These are phyloP conservation scores for Smithsoniella earleae DNA, from an alignment of 163 green algal species.

Conservation along the genomic window DNA sequence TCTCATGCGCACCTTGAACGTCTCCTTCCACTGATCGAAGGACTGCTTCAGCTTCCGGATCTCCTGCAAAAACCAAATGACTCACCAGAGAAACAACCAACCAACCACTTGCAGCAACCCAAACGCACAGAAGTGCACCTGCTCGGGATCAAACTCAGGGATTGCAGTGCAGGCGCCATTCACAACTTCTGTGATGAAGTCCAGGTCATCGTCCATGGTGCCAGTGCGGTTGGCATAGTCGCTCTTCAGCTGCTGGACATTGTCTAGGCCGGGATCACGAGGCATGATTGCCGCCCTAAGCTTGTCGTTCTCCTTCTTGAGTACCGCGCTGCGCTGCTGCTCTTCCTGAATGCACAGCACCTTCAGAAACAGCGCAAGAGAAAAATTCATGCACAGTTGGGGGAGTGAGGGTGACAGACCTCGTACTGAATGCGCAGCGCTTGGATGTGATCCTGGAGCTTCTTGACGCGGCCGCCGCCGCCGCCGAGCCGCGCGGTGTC, in stretches of 20 bases:
- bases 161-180: constrained; percentile 39
- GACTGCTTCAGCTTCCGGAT: constrained; percentile 36
- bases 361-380: too few species aligned
- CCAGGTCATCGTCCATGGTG: constrained; percentile 40
- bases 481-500: background rate
- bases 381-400: too few species aligned
- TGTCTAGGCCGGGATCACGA: background rate
- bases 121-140: constrained; percentile 34
- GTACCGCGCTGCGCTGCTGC: background rate
- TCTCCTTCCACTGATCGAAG: constrained; percentile 55
- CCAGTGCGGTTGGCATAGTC: constrained; percentile 40
- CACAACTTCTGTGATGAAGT: constrained; percentile 65
- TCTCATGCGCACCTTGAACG: constrained; percentile 52
- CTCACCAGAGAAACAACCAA: background rate
- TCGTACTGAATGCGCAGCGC: constrained; percentile 32
- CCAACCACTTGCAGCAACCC: background rate
- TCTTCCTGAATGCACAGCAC: too few species aligned
- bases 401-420: background rate
- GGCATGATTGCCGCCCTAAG: constrained; percentile 12
- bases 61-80: constrained; percentile 33
- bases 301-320: background rate
- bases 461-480: constrained; percentile 32
- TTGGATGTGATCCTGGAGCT: constrained; percentile 38
- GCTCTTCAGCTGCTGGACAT: constrained; percentile 33
- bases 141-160: constrained; percentile 58